Percentiles rank a stretch among this genome's conserved stretches.
Conservation (phyloP, 2,329 filamentous ascomycete genomes). For the Pestalotiopsis sp. region DNA sequence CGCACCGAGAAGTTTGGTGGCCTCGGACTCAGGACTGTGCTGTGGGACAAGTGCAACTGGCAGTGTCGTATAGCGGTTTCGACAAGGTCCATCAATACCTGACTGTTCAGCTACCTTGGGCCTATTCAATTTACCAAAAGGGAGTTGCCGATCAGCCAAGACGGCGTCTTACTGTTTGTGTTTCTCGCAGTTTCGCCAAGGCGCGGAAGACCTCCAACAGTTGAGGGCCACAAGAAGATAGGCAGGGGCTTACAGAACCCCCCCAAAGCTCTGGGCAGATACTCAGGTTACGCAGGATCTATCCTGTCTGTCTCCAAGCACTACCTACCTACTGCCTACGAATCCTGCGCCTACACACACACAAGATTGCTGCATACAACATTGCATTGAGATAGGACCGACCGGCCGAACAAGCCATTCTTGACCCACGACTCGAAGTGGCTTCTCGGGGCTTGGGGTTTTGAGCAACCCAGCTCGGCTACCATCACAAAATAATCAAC, state of each 20-base stretch:
- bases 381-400: background rate
- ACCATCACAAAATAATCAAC: background rate
- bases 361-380: background rate
- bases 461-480: background rate
- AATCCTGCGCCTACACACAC: background rate
- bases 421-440: conserved; percentile 3
- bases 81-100: background rate
- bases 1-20: background rate
- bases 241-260: conserved; percentile 1
- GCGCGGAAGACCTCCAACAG: conserved; percentile 4
- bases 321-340: background rate
- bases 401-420: background rate
- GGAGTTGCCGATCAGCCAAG: conserved; percentile 12
- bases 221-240: conserved; percentile 9
- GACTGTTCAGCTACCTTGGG: background rate
- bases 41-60: background rate
- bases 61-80: background rate
- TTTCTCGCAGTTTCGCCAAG: conserved; percentile 9
- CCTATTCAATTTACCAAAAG: background rate
- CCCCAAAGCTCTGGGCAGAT: background rate
- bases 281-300: background rate
- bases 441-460: background rate
- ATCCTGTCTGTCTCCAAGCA: background rate
- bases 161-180: conserved; percentile 12
- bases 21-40: background rate